Conservation (phyloP, 2,329 filamentous ascomycete genomes). For the Sordariomycetes sp. region DNA sequence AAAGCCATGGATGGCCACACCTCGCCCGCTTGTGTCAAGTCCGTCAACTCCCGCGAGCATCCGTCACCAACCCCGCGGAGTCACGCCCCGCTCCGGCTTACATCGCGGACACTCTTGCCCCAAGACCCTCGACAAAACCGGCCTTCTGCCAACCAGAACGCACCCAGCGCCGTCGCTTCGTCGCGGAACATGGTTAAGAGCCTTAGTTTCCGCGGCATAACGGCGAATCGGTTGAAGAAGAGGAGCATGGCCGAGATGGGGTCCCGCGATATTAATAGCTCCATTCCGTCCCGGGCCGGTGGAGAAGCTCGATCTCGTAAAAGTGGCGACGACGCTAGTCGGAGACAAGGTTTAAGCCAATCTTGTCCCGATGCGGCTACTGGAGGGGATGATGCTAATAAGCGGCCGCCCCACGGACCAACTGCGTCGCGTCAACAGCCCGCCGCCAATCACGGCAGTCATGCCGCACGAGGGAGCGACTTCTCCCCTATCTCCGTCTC, state of each 20-base stretch:
- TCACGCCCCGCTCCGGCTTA: not conserved
- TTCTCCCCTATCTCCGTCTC: slow-evolving; percentile 39
- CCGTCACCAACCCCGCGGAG: not conserved
- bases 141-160: not conserved
- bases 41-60: not conserved
- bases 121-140: not conserved
- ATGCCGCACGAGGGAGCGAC: not conserved
- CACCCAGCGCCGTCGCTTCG: not conserved
- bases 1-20: not conserved
- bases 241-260: slow-evolving; percentile 1
- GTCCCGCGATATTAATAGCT: not conserved
- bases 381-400: not conserved
- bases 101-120: not conserved
- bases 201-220: slow-evolving; percentile 2
- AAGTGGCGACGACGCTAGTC: not conserved
- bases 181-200: not conserved
- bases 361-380: slow-evolving; percentile 2
- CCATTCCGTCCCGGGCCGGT: not conserved
- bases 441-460: slow-evolving; percentile 1
- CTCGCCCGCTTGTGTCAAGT: not conserved
- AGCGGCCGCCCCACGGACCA: slow-evolving; percentile 1
- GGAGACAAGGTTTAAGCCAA: not conserved
- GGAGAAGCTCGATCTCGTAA: not conserved
- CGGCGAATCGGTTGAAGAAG: slow-evolving; percentile 1
- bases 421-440: slow-evolving; percentile 1